Conservation (phyloP, 2,329 filamentous ascomycete genomes). For the Penicillium oxalicum region DNA sequence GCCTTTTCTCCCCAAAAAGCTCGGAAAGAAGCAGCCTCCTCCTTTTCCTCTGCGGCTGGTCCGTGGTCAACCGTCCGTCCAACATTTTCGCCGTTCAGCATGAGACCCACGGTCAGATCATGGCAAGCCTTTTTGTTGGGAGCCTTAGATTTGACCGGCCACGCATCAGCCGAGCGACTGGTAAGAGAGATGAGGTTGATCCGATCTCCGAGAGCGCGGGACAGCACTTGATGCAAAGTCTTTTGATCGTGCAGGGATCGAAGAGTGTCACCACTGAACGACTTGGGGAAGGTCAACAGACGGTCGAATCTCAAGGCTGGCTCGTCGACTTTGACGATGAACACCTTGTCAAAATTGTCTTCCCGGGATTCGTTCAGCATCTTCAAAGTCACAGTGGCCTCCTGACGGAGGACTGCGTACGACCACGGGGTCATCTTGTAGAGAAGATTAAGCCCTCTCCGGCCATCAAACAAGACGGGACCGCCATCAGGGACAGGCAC, state of each 20-base stretch:
- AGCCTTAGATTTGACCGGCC: conserved; percentile 44
- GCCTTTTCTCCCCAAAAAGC: conserved; percentile 93
- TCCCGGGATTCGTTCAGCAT: conserved; percentile 67
- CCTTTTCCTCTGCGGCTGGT: conserved; percentile 77
- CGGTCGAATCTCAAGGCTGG: conserved; percentile 52
- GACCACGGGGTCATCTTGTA: conserved; percentile 91
- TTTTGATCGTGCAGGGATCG: conserved; percentile 26
- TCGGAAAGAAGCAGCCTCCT: conserved; percentile 73
- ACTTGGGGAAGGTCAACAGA: conserved; percentile 35
- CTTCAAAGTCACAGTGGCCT: conserved; percentile 67
- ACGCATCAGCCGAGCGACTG: conserved; percentile 35
- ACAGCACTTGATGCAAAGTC: conserved; percentile 58
- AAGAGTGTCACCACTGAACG: conserved; percentile 23
- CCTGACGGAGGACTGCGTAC: conserved; percentile 63
- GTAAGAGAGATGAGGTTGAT: conserved; percentile 61
- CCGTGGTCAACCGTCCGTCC: conserved; percentile 79
- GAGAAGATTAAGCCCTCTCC: conserved; percentile 69
- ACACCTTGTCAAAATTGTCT: conserved; percentile 78
- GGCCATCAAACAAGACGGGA: conserved; percentile 74
- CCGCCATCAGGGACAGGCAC: conserved; percentile 37
- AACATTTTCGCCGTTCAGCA: conserved; percentile 67
- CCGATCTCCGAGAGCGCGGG: conserved; percentile 68
- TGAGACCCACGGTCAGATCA: conserved; percentile 57
- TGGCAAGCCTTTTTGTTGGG: conserved; percentile 22
- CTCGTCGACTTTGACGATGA: conserved; percentile 59